Percentiles rank a stretch among this genome's conserved stretches.
Evolutionary conservation across 2,329 filamentous ascomycete species (phyloP).

Genomic region (Chaetomium globosum): DNA sequence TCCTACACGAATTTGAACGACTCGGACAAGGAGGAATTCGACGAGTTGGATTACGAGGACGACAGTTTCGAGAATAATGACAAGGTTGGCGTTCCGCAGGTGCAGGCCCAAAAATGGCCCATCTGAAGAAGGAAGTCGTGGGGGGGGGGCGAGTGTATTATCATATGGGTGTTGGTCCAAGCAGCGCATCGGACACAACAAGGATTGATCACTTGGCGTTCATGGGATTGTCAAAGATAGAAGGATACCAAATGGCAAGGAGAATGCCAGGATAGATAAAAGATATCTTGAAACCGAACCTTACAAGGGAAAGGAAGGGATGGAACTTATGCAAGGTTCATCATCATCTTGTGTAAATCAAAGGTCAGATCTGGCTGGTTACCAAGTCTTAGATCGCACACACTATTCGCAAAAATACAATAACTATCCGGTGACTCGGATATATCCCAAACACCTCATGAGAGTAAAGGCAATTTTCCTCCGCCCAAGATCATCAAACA

Average conservation of each 20-base stretch:
- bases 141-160: neutral
- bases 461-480: too few species aligned
- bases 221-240: neutral
- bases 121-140: neutral
- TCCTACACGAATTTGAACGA: conserved; percentile 56
- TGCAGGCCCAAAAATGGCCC: neutral
- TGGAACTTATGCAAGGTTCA: neutral
- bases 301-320: neutral
- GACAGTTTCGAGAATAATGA: conserved; percentile 9
- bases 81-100: neutral
- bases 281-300: neutral
- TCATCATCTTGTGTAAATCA: neutral
- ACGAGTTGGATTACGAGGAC: conserved; percentile 36
- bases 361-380: neutral
- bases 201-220: neutral
- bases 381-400: neutral
- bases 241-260: neutral
- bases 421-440: neutral
- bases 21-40: conserved; percentile 59
- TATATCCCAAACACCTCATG: neutral
- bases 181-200: neutral
- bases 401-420: neutral
- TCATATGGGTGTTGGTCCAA: neutral
- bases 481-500: too few species aligned
- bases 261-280: neutral